Conservation (phyloP, 805 yeast genomes). For the Zygotorulaspora sp. region DNA sequence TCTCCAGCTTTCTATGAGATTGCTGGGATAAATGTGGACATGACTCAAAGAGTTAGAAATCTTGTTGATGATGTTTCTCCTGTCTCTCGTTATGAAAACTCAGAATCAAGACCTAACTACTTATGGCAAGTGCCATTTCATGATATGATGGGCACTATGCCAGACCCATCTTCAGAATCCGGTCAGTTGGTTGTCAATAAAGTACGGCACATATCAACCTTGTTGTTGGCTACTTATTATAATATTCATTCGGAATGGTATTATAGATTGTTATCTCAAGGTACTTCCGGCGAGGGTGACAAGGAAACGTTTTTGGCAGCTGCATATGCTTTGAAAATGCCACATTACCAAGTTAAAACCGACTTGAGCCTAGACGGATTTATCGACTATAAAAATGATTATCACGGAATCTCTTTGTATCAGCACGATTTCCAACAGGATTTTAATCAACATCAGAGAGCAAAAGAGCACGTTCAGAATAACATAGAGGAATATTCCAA, state of each 20-base stretch:
- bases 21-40: conserved; percentile 39
- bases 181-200: conserved; percentile 66
- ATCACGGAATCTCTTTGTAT: conserved; percentile 42
- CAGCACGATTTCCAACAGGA: conserved; percentile 49
- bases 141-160: conserved; percentile 58
- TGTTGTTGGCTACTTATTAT: conserved; percentile 58
- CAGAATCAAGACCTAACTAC: conserved; percentile 1
- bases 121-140: conserved; percentile 44
- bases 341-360: conserved; percentile 49
- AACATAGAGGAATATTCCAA: conserved; percentile 9
- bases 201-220: conserved; percentile 51
- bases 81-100: conserved; percentile 14
- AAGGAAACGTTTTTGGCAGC: conserved; percentile 74
- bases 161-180: conserved; percentile 65
- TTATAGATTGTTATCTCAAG: conserved; percentile 66
- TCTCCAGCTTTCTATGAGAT: conserved; percentile 57
- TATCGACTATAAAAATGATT: conserved; percentile 23
- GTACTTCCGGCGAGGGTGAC: conserved; percentile 75
- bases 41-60: conserved; percentile 35
- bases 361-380: conserved; percentile 39
- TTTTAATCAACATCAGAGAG: conserved; percentile 29
- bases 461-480: conserved; percentile 10
- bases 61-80: conserved; percentile 27
- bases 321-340: conserved; percentile 46
- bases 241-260: conserved; percentile 59